These are phyloP conservation scores for Phytophthora pluvialis DNA, from an alignment of 352 stramenopile genomes.

Conservation along the genomic window DNA sequence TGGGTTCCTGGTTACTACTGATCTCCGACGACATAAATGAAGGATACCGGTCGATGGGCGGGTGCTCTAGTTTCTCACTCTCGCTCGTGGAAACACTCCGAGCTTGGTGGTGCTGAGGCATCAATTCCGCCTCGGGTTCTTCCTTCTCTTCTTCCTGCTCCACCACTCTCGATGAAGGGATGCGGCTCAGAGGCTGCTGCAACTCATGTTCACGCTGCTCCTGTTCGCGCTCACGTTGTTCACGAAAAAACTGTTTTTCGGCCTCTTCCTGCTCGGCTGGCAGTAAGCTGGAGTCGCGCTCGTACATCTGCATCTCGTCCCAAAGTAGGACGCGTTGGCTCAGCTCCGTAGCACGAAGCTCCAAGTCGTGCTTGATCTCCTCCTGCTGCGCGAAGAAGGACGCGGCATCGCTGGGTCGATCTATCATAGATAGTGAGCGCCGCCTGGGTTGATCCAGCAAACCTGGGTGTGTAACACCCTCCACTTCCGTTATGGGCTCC, in stretches of 20 bases:
- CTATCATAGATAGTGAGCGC: constrained; percentile 34
- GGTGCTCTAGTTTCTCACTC: constrained; percentile 18
- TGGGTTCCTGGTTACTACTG: constrained; percentile 34
- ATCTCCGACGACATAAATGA: constrained; percentile 47
- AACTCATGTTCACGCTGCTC: constrained; percentile 5
- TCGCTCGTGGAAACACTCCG: constrained; percentile 26
- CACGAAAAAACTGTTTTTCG: constrained; percentile 15
- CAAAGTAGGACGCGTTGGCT: constrained; percentile 36
- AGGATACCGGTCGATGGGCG: constrained; percentile 23
- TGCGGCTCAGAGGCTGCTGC: constrained; percentile 16
- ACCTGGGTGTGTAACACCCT: constrained; percentile 34
- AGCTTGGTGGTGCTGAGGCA: constrained; percentile 17
- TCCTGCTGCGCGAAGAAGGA: constrained; percentile 41
- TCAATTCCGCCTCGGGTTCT: constrained; percentile 29
- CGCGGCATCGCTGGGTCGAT: constrained; percentile 27
- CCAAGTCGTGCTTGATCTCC: constrained; percentile 43
- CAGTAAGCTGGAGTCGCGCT: constrained; percentile 36
- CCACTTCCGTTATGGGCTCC: constrained; percentile 28
- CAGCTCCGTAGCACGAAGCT: constrained; percentile 38
- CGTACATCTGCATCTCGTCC: constrained; percentile 46
- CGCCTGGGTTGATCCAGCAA: constrained; percentile 23
- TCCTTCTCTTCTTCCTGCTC: constrained; percentile 36
- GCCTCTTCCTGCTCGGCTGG: constrained; percentile 12
- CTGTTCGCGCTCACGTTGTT: constrained; percentile 18
- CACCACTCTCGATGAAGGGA: constrained; percentile 27